phyloP scores from a whole-genome alignment of 345 rosid genomes.

The Pistacia vera region DNA sequence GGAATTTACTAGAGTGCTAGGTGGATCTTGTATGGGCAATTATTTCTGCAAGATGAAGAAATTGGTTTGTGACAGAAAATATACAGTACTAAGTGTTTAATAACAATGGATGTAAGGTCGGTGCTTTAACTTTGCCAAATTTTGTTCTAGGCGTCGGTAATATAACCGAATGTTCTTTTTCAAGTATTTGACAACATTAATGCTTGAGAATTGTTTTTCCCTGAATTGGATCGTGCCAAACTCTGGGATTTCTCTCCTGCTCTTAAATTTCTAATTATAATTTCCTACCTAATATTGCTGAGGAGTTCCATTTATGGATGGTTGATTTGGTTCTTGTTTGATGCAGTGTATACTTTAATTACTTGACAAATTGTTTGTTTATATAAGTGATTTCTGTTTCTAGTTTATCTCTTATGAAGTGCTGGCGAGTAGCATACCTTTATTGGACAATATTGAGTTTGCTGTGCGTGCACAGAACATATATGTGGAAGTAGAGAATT shows the following conservation, averaged over 20 bases:
- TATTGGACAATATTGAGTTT: background rate
- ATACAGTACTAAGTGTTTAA: background rate
- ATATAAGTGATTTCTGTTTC: too few species aligned
- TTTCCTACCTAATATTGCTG: too few species aligned
- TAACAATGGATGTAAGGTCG: background rate
- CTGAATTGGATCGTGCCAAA: too few species aligned
- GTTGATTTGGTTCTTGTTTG: too few species aligned
- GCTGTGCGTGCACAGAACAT: background rate
- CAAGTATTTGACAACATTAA: too few species aligned
- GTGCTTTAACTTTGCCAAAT: background rate
- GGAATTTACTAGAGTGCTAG: too few species aligned
- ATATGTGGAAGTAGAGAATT: background rate
- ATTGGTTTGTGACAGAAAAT: background rate
- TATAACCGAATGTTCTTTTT: background rate
- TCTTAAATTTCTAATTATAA: too few species aligned
- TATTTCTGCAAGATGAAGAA: background rate
- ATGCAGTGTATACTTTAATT: too few species aligned
- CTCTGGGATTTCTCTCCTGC: too few species aligned
- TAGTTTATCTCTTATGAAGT: background rate
- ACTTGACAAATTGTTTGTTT: too few species aligned
- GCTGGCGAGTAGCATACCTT: background rate
- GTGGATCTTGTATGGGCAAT: background rate
- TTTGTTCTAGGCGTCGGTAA: background rate
- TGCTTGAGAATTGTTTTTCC: too few species aligned
- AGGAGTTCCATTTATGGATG: too few species aligned